These are phyloP conservation scores for Spathaspora boniae DNA, from an alignment of 805 yeast species.

Conservation along the genomic window DNA sequence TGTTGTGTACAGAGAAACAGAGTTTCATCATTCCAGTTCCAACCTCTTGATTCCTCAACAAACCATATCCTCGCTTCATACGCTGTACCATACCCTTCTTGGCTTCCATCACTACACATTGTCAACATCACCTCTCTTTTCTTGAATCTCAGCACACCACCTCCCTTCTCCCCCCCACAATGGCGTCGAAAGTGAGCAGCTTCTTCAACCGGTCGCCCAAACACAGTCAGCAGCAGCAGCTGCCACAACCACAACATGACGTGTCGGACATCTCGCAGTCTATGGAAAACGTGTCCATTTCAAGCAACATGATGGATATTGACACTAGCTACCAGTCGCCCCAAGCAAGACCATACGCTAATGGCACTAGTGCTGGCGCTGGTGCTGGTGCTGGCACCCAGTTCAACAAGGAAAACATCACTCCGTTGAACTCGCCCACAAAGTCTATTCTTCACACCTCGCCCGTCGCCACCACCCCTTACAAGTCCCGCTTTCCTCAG, in stretches of 20 bases:
- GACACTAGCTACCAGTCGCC: slow-evolving; percentile 28
- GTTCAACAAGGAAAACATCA: slow-evolving; percentile 35
- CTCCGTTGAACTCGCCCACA: slow-evolving; percentile 33
- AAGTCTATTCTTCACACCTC: slow-evolving; percentile 34
- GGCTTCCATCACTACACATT: too few relatives aligned
- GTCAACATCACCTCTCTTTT: too few relatives aligned
- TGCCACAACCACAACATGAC: slow-evolving; percentile 9
- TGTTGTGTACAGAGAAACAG: too few relatives aligned
- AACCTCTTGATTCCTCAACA: too few relatives aligned
- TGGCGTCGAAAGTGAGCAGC: slow-evolving; percentile 10
- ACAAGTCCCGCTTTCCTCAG: slow-evolving; percentile 7
- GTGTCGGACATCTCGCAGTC: slow-evolving; percentile 39
- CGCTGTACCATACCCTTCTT: too few relatives aligned
- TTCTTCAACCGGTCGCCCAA: slow-evolving; percentile 19
- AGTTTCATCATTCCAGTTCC: too few relatives aligned
- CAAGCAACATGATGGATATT: slow-evolving; percentile 35
- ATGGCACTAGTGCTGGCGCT: neutral
- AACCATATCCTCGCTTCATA: too few relatives aligned
- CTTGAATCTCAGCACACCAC: too few relatives aligned
- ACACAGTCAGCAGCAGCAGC: slow-evolving; percentile 8
- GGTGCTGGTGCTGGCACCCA: slow-evolving; percentile 2
- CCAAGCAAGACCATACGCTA: slow-evolving; percentile 7
- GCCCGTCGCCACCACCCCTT: slow-evolving; percentile 14
- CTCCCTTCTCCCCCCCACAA: neutral
- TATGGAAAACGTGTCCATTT: slow-evolving; percentile 41